These are phyloP conservation scores for Fusarium devonianum DNA, from an alignment of 2,329 filamentous ascomycete genomes.

Conservation along the genomic window DNA sequence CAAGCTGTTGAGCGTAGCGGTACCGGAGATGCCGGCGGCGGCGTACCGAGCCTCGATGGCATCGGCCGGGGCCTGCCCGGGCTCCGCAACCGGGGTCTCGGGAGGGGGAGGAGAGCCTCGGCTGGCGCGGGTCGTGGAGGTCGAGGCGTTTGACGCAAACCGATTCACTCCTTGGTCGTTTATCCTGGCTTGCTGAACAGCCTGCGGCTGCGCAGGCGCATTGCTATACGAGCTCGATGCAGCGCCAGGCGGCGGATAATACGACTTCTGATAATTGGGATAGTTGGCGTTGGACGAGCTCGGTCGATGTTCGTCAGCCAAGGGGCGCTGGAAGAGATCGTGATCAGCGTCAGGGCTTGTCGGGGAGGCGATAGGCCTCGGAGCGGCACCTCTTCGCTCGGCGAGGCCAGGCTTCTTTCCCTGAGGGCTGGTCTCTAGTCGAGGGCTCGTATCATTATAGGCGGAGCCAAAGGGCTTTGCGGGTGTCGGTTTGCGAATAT, in stretches of 20 bases:
- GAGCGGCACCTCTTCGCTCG: constrained; percentile 81
- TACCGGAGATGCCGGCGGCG: constrained; percentile 86
- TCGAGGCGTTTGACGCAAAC: constrained; percentile 84
- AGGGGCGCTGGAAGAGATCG: constrained; percentile 77
- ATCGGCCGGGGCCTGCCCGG: constrained; percentile 72
- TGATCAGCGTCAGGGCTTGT: constrained; percentile 79
- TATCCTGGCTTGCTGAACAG: constrained; percentile 41
- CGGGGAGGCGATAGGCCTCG: constrained; percentile 84
- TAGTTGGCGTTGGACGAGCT: constrained; percentile 53
- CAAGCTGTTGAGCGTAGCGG: constrained; percentile 80
- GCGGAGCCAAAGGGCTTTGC: constrained; percentile 55
- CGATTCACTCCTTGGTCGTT: constrained; percentile 63
- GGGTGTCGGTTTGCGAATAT: constrained; percentile 55
- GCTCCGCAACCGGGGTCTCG: constrained; percentile 84
- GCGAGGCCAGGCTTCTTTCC: constrained; percentile 73
- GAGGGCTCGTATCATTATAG: constrained; percentile 60
- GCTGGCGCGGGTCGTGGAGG: constrained; percentile 88
- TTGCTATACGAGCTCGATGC: constrained; percentile 45
- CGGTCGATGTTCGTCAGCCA: constrained; percentile 53
- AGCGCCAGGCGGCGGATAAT: constrained; percentile 65
- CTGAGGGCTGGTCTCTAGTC: constrained; percentile 62
- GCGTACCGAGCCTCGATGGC: constrained; percentile 93
- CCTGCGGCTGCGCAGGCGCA: constrained; percentile 36
- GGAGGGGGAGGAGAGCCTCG: constrained; percentile 94
- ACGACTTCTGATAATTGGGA: constrained; percentile 63